Base-by-base conservation (phyloP, 352 stramenopile species). In the Phytophthora pisi region DNA sequence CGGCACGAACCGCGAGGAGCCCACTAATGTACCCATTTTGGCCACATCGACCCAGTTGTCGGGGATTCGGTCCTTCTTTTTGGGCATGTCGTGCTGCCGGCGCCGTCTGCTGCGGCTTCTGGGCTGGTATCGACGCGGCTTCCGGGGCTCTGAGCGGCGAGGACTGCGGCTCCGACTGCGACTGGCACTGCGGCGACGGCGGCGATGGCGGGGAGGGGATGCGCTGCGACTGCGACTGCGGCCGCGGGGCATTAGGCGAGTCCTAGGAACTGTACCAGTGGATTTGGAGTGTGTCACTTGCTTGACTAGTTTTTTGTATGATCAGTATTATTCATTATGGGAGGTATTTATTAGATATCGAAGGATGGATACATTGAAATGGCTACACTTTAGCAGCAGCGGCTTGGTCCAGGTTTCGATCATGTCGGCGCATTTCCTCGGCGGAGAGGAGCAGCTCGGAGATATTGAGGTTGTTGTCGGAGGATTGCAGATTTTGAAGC, bases 41-140 rank as follows among this genome's bases (percentile, higher is more conserved):
- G 84, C 58, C 38, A 96, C 88, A 66, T 94, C 84, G 38, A 62
- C 66, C 88, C 88, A 96, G 74, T 96, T 92, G 16, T 94, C 83
- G 0, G 88, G 88, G n/a, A 94, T 74, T 4, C 63, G 64, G 47
- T 74, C 13, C 15, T 45, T 52, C 63, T 78, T 82, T 31, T 75
- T 74, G 26, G 51, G 55, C 64, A 78, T 78, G 43, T 68, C 68
- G 26, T 28, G 26, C 1, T 40, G 15, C 0, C 6, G 3, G 15
- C 28, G 43, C 2, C 57, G n/a, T 59, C 42, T 68, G 16, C 13
- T 46, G 34, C 51, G 47, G 16, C 23, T n/a, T 15, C 28, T 38
- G 5, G 7, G 38, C 20, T 30, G 57, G 52, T 54, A 64, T 60
- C 59, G 57, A 42, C 47, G 47, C 34, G 49, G 46, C 18, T 64